These are phyloP conservation scores for Aspergillus novoparasiticus DNA, from an alignment of 2,329 filamentous ascomycete genomes.

Conservation along the genomic window DNA sequence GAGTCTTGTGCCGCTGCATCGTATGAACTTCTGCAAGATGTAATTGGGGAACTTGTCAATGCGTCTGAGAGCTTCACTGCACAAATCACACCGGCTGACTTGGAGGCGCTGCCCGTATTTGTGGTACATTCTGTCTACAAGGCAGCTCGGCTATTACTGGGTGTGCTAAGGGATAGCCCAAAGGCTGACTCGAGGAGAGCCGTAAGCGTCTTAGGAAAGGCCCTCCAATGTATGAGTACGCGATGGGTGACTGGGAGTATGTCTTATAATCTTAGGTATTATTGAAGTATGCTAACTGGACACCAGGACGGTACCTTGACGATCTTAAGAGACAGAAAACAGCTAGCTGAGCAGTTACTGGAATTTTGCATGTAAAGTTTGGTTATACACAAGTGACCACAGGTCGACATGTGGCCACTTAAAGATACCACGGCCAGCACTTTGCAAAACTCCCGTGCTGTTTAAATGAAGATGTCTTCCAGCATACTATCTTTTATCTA, in stretches of 20 bases:
- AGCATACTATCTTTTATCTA: too few species aligned
- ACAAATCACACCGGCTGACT: not conserved
- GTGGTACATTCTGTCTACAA: not conserved
- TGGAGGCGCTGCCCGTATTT: not conserved
- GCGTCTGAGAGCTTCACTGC: not conserved
- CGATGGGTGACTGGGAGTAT: constrained; percentile 4
- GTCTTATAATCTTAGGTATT: not conserved
- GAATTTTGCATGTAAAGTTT: not conserved
- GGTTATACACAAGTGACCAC: too few species aligned
- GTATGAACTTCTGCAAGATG: not conserved
- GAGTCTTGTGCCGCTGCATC: not conserved
- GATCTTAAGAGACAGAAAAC: not conserved
- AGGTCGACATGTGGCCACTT: too few species aligned
- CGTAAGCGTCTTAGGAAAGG: not conserved
- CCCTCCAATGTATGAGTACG: not conserved
- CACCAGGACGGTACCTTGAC: not conserved
- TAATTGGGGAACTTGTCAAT: not conserved
- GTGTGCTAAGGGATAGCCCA: not conserved
- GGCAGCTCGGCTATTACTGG: not conserved
- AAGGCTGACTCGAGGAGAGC: not conserved
- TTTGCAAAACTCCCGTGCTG: too few species aligned
- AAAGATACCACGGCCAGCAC: too few species aligned
- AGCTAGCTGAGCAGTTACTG: not conserved
- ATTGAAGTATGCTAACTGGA: not conserved
- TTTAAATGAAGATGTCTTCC: too few species aligned